Evolutionary conservation across 257 asterid genomes (phyloP).

Genomic region (Parsonsia alboflavescens): DNA sequence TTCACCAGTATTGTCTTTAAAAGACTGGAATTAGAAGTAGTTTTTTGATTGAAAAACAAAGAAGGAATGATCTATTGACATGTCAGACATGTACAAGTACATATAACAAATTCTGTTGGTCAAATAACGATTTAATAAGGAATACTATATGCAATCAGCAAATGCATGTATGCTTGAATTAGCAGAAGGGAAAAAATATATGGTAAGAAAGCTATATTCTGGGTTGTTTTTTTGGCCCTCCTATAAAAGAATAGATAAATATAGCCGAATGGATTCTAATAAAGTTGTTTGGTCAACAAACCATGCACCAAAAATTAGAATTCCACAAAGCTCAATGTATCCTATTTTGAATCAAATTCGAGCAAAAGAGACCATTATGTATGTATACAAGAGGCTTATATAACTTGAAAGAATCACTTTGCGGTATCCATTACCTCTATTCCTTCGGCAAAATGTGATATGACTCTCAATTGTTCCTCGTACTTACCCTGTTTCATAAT

Average conservation of each 20-base stretch:
- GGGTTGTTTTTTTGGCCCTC: background rate
- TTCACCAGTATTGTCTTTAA: background rate
- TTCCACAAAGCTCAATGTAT: background rate
- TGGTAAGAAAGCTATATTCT: background rate
- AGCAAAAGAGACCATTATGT: background rate
- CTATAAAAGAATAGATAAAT: background rate
- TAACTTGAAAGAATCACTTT: slow-evolving; percentile 17
- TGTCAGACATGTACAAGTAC: background rate
- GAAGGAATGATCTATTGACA: background rate
- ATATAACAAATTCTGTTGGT: background rate
- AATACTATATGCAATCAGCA: background rate
- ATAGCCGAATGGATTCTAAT: background rate
- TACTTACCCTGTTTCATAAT: slow-evolving; percentile 49
- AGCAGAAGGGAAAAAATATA: background rate
- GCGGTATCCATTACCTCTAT: slow-evolving; percentile 50
- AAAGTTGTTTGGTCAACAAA: background rate
- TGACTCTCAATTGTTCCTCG: slow-evolving; percentile 56
- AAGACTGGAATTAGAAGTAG: background rate
- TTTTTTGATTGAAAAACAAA: background rate
- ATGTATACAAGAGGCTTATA: background rate
- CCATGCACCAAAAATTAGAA: too few species aligned
- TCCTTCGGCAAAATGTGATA: slow-evolving; percentile 55
- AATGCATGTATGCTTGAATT: background rate
- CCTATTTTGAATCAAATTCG: background rate
- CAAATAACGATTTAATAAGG: too few species aligned